Conservation (phyloP, 2,329 filamentous ascomycete species). For the Macrophomina pseudophaseolina region DNA sequence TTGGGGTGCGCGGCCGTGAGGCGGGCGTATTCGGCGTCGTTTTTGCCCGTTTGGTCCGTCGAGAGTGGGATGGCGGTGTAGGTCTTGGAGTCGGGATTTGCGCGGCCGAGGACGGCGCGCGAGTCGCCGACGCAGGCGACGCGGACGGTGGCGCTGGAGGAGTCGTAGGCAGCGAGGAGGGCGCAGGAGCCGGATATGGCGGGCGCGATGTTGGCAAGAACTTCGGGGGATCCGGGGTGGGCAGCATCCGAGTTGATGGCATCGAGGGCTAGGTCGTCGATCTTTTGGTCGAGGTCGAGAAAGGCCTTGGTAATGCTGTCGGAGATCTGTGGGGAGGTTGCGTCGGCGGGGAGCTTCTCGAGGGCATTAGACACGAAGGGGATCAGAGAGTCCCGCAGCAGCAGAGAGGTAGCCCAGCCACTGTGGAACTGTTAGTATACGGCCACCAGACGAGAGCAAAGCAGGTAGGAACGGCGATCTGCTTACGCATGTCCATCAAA, state of each 20-base stretch:
- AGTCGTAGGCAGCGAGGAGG: conserved; percentile 67
- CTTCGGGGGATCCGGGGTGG: conserved; percentile 31
- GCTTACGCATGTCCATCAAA: conserved; percentile 59
- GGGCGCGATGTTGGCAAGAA: conserved; percentile 39
- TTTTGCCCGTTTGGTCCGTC: conserved; percentile 69
- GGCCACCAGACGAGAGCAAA: background rate
- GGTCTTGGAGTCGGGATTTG: conserved; percentile 47
- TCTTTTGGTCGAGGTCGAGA: conserved; percentile 62
- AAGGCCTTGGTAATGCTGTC: conserved; percentile 64
- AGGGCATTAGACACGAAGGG: conserved; percentile 50
- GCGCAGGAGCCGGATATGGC: conserved; percentile 66
- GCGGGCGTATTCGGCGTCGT: conserved; percentile 61
- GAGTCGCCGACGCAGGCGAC: conserved; percentile 73
- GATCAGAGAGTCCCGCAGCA: conserved; percentile 51
- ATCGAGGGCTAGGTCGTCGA: conserved; percentile 50
- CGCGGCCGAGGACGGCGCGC: conserved; percentile 65
- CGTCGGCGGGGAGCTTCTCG: conserved; percentile 34
- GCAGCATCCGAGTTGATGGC: conserved; percentile 47
- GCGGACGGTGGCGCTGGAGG: conserved; percentile 57
- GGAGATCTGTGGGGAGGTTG: conserved; percentile 56
- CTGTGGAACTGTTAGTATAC: conserved; percentile 30
- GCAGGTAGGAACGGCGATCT: background rate
- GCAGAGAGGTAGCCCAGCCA: conserved; percentile 50
- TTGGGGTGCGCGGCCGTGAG: conserved; percentile 63
- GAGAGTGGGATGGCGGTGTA: conserved; percentile 64